Evolutionary conservation across 805 yeast genomes (phyloP).

Genomic region (Candida suzukii): DNA sequence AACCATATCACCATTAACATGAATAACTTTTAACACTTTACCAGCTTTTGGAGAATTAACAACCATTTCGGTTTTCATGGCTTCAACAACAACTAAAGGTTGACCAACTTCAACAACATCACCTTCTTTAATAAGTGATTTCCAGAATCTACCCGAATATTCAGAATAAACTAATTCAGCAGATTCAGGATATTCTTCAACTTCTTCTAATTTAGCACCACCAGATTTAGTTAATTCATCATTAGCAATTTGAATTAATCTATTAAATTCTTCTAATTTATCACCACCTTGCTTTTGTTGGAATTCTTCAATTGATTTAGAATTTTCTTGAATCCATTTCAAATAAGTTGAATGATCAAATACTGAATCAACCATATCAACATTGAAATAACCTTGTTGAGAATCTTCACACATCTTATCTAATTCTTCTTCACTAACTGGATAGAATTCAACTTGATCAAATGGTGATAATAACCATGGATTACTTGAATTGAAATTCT

Average conservation of each 20-base stretch:
- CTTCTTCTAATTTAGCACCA: constrained; percentile 36
- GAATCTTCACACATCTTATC: constrained; percentile 66
- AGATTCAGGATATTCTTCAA: constrained; percentile 61
- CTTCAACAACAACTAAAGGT: constrained; percentile 85
- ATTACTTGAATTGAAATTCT: constrained; percentile 34
- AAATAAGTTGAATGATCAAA: constrained; percentile 79
- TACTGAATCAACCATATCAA: constrained; percentile 67
- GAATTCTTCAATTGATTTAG: constrained; percentile 65
- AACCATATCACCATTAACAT: constrained; percentile 89
- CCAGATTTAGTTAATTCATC: constrained; percentile 57
- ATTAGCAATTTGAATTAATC: constrained; percentile 74
- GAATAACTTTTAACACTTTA: constrained; percentile 64
- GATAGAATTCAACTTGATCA: constrained; percentile 92
- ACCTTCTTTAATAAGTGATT: constrained; percentile 74
- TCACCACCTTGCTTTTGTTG: constrained; percentile 67
- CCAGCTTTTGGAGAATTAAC: constrained; percentile 69
- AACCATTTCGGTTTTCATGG: constrained; percentile 98
- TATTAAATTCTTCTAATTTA: constrained; percentile 78
- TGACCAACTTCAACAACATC: constrained; percentile 68
- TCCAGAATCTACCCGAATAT: constrained; percentile 97
- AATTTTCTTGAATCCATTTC: constrained; percentile 69
- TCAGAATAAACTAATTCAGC: constrained; percentile 88
- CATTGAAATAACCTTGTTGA: constrained; percentile 71
- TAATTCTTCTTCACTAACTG: constrained; percentile 79
- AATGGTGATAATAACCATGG: constrained; percentile 94